These are phyloP conservation scores for Boletus insuetus DNA, from an alignment of 768 basidiomycete species.

Conservation along the genomic window DNA sequence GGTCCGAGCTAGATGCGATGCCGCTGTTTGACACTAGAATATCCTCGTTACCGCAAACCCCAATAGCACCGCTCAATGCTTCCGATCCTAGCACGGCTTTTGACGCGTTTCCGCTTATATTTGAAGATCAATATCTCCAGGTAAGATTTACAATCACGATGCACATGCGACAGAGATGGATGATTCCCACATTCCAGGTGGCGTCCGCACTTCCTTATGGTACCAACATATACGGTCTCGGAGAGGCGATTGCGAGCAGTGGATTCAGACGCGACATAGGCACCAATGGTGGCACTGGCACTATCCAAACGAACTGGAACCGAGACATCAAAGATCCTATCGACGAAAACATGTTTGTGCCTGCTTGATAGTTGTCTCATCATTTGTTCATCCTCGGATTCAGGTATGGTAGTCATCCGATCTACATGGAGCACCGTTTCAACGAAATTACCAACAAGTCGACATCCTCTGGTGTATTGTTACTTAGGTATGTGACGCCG, in stretches of 20 bases:
- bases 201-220: constrained; percentile 61
- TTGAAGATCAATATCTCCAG: constrained; percentile 78
- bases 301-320: constrained; percentile 66
- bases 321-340: constrained; percentile 58
- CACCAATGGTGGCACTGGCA: constrained; percentile 45
- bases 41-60: constrained; percentile 55
- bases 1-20: constrained; percentile 47
- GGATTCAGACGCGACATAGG: constrained; percentile 63
- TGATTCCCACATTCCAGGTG: constrained; percentile 34
- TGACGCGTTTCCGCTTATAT: constrained; percentile 64
- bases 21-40: constrained; percentile 71
- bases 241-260: constrained; percentile 66
- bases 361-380: constrained; percentile 1
- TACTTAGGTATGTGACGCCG: constrained; percentile 47
- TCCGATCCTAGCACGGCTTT: constrained; percentile 52
- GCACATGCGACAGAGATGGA: not conserved
- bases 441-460: constrained; percentile 46
- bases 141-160: constrained; percentile 23
- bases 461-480: constrained; percentile 70
- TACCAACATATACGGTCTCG: constrained; percentile 75
- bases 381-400: not conserved
- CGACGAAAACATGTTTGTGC: constrained; percentile 56
- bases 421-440: constrained; percentile 70
- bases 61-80: constrained; percentile 49
- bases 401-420: constrained; percentile 67